These are phyloP conservation scores for Microbotryum violaceum DNA, from an alignment of 1,284 basidiomycete species.

Conservation along the genomic window DNA sequence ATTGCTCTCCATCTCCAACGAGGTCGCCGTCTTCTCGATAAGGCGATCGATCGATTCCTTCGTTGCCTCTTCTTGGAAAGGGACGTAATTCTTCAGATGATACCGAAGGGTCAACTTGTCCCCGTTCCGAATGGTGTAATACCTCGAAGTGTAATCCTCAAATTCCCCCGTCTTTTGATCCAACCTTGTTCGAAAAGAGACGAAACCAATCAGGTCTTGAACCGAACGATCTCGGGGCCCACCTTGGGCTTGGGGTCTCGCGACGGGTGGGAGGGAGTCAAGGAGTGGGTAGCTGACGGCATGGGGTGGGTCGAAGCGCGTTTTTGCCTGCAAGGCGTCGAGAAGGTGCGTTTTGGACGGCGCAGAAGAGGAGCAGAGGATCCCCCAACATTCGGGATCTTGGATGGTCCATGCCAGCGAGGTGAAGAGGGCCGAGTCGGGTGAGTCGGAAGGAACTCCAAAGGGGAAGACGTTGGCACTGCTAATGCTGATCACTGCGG, in stretches of 20 bases:
- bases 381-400: conserved; percentile 21
- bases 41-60: not conserved
- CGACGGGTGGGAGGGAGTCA: conserved; percentile 7
- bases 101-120: conserved; percentile 64
- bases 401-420: conserved; percentile 12
- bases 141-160: conserved; percentile 82
- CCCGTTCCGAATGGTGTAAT: conserved; percentile 73
- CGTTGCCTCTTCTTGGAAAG: not conserved
- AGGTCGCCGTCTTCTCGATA: conserved; percentile 42
- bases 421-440: conserved; percentile 10
- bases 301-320: conserved; percentile 13
- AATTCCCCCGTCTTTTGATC: conserved; percentile 59
- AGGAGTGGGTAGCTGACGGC: conserved; percentile 23
- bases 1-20: conserved; percentile 43
- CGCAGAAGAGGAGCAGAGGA: conserved; percentile 17
- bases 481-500: conserved; percentile 1
- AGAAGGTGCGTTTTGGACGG: conserved; percentile 8
- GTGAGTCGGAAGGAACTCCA: conserved; percentile 18
- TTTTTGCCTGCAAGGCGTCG: conserved; percentile 14
- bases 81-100: conserved; percentile 44
- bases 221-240: conserved; percentile 17
- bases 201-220: conserved; percentile 30
- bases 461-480: conserved; percentile 21
- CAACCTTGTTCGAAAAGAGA: conserved; percentile 33
- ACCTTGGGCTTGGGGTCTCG: conserved; percentile 9